Evolutionary conservation across 768 basidiomycete species (phyloP), one percentile per base, ranked within the genome.

Genomic region (Pleurotus eryngii): DNA sequence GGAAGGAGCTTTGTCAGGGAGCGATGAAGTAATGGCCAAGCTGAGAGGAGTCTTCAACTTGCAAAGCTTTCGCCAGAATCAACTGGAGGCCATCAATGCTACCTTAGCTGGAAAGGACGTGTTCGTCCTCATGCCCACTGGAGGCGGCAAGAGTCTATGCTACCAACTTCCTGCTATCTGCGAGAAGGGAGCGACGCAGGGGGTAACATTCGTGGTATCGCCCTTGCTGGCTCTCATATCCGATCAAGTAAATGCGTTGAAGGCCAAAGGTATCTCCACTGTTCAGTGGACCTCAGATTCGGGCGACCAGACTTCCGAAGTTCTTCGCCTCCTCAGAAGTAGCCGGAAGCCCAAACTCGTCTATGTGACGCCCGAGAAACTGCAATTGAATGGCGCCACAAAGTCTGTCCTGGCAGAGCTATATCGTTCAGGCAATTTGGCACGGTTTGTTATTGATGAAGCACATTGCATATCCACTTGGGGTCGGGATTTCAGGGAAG

Each of bases 101-200:
- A 85, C 90, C 0, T 74, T 99, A 69, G 76, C 79, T 1, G 93
- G 89, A 6, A 82, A 78, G 55, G 96, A 98, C 65, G 92, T 93
- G 15, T 94, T 98, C 62, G 92, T 98, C 15, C 80, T 98, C 6
- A 95, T 98, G 85, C 97, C 97, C 1, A 99, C 97, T 1, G 95
- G 94, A 37, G 94, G 94, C 3, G 93, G 93, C 0, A 95, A 95
- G 73, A 90, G 88, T 64, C 75, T 95, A 39, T 93, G 89, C 63
- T 94, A 87, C 70, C 87, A 98, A 68, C 85, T 98, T 1, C 97
- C 97, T 0, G 95, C 94, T 2, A 79, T 97, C 35, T 91, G 94
- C 65, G 71, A 73, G 38, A 73, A 73, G 5, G 92, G 91, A 1
- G 81, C 74, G 64, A 92, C 90, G 0, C 76, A 74, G 54, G 94